Evolutionary conservation across 805 yeast genomes (phyloP).

Genomic region (Scheffersomyces coipomensis): DNA sequence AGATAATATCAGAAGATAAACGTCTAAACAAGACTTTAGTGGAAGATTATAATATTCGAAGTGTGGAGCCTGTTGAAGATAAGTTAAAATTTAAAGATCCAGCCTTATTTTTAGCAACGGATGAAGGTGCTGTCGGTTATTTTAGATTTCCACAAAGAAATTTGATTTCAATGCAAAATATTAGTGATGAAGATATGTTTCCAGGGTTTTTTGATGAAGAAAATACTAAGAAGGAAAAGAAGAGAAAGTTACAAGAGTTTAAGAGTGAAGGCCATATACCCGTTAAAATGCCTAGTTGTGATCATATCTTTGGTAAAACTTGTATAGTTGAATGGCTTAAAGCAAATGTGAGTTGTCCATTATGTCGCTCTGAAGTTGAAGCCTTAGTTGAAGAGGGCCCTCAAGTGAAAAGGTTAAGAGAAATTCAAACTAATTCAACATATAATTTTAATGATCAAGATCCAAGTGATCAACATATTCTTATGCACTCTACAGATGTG

Average conservation of each 20-base stretch:
- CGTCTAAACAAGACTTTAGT: background rate
- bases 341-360: constrained; percentile 38
- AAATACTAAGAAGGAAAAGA: constrained; percentile 9
- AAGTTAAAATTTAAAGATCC: constrained; percentile 26
- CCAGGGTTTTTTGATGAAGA: constrained; percentile 24
- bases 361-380: constrained; percentile 39
- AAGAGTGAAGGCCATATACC: constrained; percentile 28
- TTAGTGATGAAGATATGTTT: constrained; percentile 19
- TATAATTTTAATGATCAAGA: constrained; percentile 16
- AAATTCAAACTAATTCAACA: constrained; percentile 11
- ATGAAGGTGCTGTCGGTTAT: constrained; percentile 20
- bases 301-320: constrained; percentile 39
- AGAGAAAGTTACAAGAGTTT: constrained; percentile 7
- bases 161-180: constrained; percentile 15
- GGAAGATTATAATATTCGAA: background rate
- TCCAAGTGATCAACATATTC: constrained; percentile 21
- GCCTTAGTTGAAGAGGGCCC: constrained; percentile 18
- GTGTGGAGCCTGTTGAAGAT: constrained; percentile 6
- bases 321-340: constrained; percentile 44
- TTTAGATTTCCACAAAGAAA: constrained; percentile 26
- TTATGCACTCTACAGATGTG: constrained; percentile 31
- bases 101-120: constrained; percentile 29
- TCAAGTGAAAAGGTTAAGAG: constrained; percentile 9
- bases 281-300: constrained; percentile 40
- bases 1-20: background rate